Conservation (phyloP, 257 asterid genomes). For the Fraxinus americana region DNA sequence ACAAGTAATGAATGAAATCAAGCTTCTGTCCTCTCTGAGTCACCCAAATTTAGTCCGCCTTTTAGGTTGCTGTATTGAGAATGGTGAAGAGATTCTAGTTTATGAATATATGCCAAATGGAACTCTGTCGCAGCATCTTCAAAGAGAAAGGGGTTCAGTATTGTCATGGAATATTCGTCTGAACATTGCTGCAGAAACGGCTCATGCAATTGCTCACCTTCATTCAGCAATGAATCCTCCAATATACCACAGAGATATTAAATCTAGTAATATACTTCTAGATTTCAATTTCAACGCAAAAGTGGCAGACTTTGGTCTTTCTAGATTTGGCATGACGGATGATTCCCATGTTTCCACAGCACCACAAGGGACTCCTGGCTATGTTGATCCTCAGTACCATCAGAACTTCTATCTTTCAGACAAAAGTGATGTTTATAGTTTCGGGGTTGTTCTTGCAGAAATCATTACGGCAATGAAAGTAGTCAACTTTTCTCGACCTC, state of each 20-base stretch:
- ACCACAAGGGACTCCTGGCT: slow-evolving; percentile 97
- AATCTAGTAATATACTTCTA: slow-evolving; percentile 80
- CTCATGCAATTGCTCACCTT: slow-evolving; percentile 83
- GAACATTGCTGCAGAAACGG: slow-evolving; percentile 82
- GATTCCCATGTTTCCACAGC: slow-evolving; percentile 95
- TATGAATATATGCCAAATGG: slow-evolving; percentile 90
- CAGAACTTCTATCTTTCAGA: slow-evolving; percentile 94
- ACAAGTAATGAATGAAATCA: slow-evolving; percentile 89
- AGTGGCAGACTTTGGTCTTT: slow-evolving; percentile 92
- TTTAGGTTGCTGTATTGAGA: slow-evolving; percentile 83
- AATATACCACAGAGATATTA: slow-evolving; percentile 84
- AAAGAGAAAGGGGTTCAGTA: slow-evolving; percentile 56
- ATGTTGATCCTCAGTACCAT: slow-evolving; percentile 90
- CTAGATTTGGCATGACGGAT: slow-evolving; percentile 82
- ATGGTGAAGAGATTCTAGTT: slow-evolving; percentile 86
- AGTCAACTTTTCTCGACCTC: slow-evolving; percentile 82
- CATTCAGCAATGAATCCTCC: slow-evolving; percentile 85
- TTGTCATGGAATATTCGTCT: slow-evolving; percentile 90
- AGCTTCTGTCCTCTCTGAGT: slow-evolving; percentile 81
- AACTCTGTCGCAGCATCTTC: slow-evolving; percentile 84
- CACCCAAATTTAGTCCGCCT: slow-evolving; percentile 92
- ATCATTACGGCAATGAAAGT: slow-evolving; percentile 77
- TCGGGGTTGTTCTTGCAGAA: slow-evolving; percentile 92
- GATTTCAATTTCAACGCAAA: slow-evolving; percentile 75
- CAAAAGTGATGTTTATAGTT: slow-evolving; percentile 92